Percentiles rank a stretch among this genome's conserved stretches.
phyloP scores from a whole-genome alignment of 164 flowering plant species.

The Pachysandra terminalis region DNA sequence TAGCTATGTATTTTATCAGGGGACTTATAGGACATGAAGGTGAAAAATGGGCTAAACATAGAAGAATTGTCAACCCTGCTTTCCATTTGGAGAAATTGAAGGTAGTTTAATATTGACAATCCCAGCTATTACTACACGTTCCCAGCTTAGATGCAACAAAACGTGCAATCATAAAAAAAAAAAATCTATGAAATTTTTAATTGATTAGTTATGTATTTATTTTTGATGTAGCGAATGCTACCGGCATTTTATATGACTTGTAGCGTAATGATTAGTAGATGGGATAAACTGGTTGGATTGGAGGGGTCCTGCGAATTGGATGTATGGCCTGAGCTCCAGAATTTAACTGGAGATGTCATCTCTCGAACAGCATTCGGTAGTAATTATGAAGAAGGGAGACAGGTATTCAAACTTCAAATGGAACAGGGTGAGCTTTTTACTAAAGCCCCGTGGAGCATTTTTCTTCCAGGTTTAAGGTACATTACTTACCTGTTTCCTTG shows the following conservation, averaged over 20 bases:
- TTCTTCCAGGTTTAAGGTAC: not conserved
- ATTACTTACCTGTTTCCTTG: not conserved
- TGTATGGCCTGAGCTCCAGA: not conserved
- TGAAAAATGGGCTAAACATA: not conserved
- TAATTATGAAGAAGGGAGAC: not conserved
- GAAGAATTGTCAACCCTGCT: not conserved
- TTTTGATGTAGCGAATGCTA: not conserved
- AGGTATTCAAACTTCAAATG: conserved; percentile 5
- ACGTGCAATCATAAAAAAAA: too few species aligned
- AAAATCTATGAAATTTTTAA: too few species aligned
- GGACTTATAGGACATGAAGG: not conserved
- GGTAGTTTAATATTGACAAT: not conserved
- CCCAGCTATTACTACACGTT: too few species aligned
- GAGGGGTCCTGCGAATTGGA: conserved; percentile 6
- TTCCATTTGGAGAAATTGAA: conserved; percentile 3
- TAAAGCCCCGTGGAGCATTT: not conserved
- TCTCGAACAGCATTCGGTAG: conserved; percentile 7
- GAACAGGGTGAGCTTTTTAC: not conserved
- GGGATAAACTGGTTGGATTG: not conserved
- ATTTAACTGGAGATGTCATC: conserved; percentile 2
- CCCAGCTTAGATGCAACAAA: too few species aligned
- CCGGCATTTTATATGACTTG: not conserved
- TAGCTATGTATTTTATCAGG: not conserved
- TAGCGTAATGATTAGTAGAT: not conserved
- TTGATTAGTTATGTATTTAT: not conserved